Evolutionary conservation across 768 basidiomycete species (phyloP).

Genomic region (Russula sp.): DNA sequence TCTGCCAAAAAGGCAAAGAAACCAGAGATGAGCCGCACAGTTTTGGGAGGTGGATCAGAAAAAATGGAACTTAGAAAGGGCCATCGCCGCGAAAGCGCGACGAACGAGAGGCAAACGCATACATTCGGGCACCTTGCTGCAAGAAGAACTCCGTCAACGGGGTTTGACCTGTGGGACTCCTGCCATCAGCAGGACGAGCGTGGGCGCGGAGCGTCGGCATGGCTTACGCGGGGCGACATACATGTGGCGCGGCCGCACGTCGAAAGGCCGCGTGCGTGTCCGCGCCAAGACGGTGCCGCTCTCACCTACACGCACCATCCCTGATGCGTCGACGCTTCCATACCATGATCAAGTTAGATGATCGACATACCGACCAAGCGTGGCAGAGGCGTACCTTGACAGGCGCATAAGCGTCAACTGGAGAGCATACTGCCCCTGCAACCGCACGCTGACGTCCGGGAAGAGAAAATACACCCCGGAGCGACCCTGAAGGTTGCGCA

Average conservation of each 20-base stretch:
- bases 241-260: slow-evolving; percentile 62
- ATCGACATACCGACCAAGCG: background rate
- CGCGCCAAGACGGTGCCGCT: slow-evolving; percentile 63
- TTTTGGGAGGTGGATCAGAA: background rate
- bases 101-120: slow-evolving; percentile 38
- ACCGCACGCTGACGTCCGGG: slow-evolving; percentile 82
- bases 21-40: slow-evolving; percentile 11
- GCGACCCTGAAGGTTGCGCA: slow-evolving; percentile 75
- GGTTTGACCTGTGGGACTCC: slow-evolving; percentile 35
- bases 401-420: slow-evolving; percentile 67
- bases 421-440: slow-evolving; percentile 68
- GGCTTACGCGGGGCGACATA: slow-evolving; percentile 76
- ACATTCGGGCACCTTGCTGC: slow-evolving; percentile 50
- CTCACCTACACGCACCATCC: slow-evolving; percentile 35
- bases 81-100: slow-evolving; percentile 17
- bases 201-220: slow-evolving; percentile 8
- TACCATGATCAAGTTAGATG: slow-evolving; percentile 29
- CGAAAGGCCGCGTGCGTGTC: slow-evolving; percentile 67
- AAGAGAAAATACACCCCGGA: slow-evolving; percentile 85
- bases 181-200: slow-evolving; percentile 11
- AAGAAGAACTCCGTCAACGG: slow-evolving; percentile 51
- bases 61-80: slow-evolving; percentile 21
- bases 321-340: slow-evolving; percentile 44
- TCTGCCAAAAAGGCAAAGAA: slow-evolving; percentile 12
- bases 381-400: slow-evolving; percentile 51